Evolutionary conservation across 495 filamentous ascomycete species (phyloP).

Genomic region (Xylaria venustula): DNA sequence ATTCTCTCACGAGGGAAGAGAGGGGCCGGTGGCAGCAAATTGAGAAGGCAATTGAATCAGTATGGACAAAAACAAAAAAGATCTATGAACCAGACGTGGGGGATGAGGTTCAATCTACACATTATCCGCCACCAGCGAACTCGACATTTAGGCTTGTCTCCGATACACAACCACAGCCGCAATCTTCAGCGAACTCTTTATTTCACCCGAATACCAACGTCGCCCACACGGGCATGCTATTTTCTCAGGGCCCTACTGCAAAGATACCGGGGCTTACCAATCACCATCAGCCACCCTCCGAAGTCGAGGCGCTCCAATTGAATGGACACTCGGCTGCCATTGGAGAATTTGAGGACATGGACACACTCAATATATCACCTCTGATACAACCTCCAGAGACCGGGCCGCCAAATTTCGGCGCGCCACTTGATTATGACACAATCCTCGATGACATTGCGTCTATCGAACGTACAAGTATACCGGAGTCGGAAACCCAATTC

Average conservation of each 20-base stretch:
- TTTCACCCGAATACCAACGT: background rate
- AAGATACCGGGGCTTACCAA: background rate
- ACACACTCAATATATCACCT: constrained; percentile 20
- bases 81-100: background rate
- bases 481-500: constrained; percentile 35
- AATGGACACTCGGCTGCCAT: constrained; percentile 9
- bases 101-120: background rate
- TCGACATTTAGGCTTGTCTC: background rate
- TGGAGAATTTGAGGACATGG: constrained; percentile 15
- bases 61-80: background rate
- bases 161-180: background rate
- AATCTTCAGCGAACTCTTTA: background rate
- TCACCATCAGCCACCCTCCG: constrained; percentile 31
- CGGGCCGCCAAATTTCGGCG: constrained; percentile 11
- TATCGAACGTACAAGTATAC: constrained; percentile 59
- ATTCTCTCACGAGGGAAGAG: constrained; percentile 31
- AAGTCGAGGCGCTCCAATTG: constrained; percentile 20
- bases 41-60: background rate
- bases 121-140: background rate
- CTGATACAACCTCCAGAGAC: constrained; percentile 7
- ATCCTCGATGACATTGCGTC: constrained; percentile 64
- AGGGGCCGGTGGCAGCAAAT: constrained; percentile 14
- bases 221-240: constrained; percentile 19
- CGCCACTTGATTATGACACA: constrained; percentile 50
- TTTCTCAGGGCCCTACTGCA: constrained; percentile 14